Base-by-base conservation (phyloP, 225 moss, liverwort and hornwort genomes). In the Lunularia cruciata region DNA sequence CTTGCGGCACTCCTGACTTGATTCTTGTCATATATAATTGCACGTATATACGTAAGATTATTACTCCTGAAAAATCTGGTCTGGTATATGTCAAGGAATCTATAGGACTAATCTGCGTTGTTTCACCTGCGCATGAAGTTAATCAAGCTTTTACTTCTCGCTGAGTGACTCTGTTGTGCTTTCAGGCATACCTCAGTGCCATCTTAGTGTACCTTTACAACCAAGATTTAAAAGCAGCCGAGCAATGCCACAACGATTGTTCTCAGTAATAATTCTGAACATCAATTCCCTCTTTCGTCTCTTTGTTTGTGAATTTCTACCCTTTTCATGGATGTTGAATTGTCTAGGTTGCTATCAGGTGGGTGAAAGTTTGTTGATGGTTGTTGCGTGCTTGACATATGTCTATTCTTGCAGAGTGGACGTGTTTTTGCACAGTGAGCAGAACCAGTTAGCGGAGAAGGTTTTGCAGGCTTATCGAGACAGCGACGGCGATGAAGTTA, bases 181-280 rank as follows among this genome's bases (percentile, higher is more conserved):
- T 22, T 23, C 77, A 94, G 95, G 90, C 92, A 33, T 92, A 92
- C 57, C 73, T 92, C 26, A 86, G 96, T 81, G 92, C 96, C 46
- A 80, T 98, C 33, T 79, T 98, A 58, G 86, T 90, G 27, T 83
- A 98, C 73, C 76, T 98, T 25, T 89, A 87, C 61, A 79, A 83
- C 36, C 83, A 76, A 71, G 83, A 92, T 78, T 39, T 86, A 60
- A 92, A 92, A 82, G 86, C 87, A 83, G 95, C 95, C 31, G 84
- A 92, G 54, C 86, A 83, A 64, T 96, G 92, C 75, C 79, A 81
- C 79, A 86, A 85, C 46, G 90, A 96, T 73, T 90, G 90, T 84
- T 83, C 87, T 47, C 87, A 90, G 92, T 94, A 85, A 53, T n/a
- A n/a, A 83, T 70, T 56, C 9, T 16, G 42, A 11, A 32, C 8